A percentile compares a stretch with the other conserved stretches of the same genome.
These are phyloP conservation scores for Boletus vinaceobasis DNA, from an alignment of 768 basidiomycete genomes.

Conservation along the genomic window DNA sequence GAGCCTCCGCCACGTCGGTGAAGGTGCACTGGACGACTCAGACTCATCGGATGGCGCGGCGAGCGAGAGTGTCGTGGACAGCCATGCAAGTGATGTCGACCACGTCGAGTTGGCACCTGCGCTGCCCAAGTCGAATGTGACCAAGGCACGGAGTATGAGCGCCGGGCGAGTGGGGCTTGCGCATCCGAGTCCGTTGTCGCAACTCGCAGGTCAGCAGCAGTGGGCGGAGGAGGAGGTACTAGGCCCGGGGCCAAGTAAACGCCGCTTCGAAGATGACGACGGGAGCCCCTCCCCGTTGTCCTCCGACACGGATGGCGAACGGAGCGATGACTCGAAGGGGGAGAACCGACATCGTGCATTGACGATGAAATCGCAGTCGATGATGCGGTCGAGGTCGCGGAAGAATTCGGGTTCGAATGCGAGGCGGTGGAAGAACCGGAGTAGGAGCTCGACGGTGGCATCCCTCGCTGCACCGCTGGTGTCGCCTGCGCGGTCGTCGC, in stretches of 20 bases:
- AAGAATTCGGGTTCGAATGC: conserved; percentile 24
- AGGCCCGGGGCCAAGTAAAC: background rate
- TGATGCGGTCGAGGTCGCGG: conserved; percentile 30
- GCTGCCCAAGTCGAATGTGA: conserved; percentile 21
- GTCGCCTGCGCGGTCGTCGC: conserved; percentile 18
- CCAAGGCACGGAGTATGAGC: conserved; percentile 38
- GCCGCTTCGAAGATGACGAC: conserved; percentile 43
- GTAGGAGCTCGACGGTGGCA: conserved; percentile 66
- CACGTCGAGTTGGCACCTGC: conserved; percentile 30
- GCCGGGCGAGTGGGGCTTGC: conserved; percentile 27
- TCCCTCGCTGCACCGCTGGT: conserved; percentile 45
- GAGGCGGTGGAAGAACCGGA: conserved; percentile 38
- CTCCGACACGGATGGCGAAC: conserved; percentile 56
- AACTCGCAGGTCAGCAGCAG: conserved; percentile 48
- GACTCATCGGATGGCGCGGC: conserved; percentile 50
- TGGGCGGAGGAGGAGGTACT: conserved; percentile 52
- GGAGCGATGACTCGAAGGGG: conserved; percentile 30
- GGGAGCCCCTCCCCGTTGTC: conserved; percentile 59
- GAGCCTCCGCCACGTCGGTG: conserved; percentile 65
- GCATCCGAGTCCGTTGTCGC: conserved; percentile 66
- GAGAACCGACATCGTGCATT: background rate
- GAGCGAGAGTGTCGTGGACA: conserved; percentile 19
- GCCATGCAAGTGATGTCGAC: conserved; percentile 30
- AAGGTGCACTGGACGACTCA: conserved; percentile 75
- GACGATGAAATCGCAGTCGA: conserved; percentile 21